Percentiles rank a stretch among this genome's conserved stretches.
Conservation (phyloP, 1,284 basidiomycete species). For the Cystobasidium pallidum region DNA sequence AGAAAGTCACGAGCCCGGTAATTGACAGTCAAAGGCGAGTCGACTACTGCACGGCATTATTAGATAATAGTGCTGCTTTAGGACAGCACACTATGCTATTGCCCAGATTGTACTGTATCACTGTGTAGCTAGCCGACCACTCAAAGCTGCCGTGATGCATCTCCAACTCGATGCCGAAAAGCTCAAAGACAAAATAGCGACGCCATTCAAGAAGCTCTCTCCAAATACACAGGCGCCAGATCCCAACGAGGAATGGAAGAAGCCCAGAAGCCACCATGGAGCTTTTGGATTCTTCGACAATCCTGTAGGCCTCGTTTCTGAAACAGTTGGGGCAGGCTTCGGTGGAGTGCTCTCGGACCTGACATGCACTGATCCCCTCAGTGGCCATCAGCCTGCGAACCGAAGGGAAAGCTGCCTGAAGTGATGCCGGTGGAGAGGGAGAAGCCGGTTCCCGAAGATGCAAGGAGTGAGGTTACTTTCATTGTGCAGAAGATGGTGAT, state of each 20-base stretch:
- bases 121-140: too few species aligned
- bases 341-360: too few species aligned
- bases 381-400: conserved; percentile 15
- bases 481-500: not conserved
- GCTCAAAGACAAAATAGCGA: not conserved
- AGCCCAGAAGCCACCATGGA: conserved; percentile 18
- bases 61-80: too few species aligned
- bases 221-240: not conserved
- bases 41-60: too few species aligned
- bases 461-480: conserved; percentile 4
- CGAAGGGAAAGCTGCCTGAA: conserved; percentile 13
- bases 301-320: not conserved
- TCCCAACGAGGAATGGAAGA: conserved; percentile 21
- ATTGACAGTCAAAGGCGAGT: not conserved
- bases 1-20: not conserved
- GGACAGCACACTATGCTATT: too few species aligned
- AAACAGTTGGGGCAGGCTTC: not conserved
- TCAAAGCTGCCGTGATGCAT: too few species aligned
- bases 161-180: conserved; percentile 16
- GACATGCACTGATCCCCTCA: not conserved
- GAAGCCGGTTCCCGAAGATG: conserved; percentile 1
- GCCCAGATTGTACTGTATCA: too few species aligned
- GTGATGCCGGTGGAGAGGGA: not conserved
- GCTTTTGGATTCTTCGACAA: conserved; percentile 29
- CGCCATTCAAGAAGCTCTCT: conserved; percentile 11